Conservation (phyloP, 2,329 filamentous ascomycete genomes). For the Cladosporium sp. region DNA sequence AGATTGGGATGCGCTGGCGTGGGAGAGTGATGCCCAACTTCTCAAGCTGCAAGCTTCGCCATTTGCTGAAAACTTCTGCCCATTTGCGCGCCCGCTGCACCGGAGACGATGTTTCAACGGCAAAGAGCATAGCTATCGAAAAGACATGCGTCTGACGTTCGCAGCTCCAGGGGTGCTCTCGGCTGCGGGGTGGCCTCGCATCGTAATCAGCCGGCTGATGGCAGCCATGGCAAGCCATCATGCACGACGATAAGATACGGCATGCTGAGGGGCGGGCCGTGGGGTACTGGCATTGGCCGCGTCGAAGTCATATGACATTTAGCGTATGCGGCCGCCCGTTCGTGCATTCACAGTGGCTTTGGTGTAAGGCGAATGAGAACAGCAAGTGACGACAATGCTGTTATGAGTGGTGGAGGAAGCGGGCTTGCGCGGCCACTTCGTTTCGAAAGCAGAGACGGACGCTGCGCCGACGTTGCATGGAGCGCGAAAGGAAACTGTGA, state of each 20-base stretch:
- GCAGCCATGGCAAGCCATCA: conserved; percentile 14
- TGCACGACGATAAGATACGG: conserved; percentile 21
- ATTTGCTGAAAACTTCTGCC: conserved; percentile 4
- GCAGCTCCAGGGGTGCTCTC: conserved; percentile 7
- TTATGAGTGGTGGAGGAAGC: conserved; percentile 6
- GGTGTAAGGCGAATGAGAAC: conserved; percentile 20
- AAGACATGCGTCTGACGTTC: conserved; percentile 3
- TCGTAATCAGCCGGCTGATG: conserved; percentile 14
- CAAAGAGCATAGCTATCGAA: conserved; percentile 2
- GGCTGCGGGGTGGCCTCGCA: conserved; percentile 11
- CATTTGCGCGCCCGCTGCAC: neutral
- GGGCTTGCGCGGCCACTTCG: conserved; percentile 3
- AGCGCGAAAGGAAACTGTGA: conserved; percentile 28
- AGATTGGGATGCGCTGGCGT: conserved; percentile 4
- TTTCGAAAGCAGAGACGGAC: conserved; percentile 18
- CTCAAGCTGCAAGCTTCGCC: neutral
- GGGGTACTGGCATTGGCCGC: conserved; percentile 31
- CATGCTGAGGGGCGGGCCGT: conserved; percentile 21
- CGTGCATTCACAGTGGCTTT: conserved; percentile 21
- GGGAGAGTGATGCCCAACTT: conserved; percentile 14
- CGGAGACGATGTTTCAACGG: conserved; percentile 10
- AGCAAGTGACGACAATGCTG: conserved; percentile 3
- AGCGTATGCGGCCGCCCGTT: conserved; percentile 22
- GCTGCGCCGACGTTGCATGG: conserved; percentile 20
- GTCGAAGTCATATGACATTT: conserved; percentile 25